phyloP scores from a whole-genome alignment of 1,284 basidiomycete species.

The Stereum hirsutum region DNA sequence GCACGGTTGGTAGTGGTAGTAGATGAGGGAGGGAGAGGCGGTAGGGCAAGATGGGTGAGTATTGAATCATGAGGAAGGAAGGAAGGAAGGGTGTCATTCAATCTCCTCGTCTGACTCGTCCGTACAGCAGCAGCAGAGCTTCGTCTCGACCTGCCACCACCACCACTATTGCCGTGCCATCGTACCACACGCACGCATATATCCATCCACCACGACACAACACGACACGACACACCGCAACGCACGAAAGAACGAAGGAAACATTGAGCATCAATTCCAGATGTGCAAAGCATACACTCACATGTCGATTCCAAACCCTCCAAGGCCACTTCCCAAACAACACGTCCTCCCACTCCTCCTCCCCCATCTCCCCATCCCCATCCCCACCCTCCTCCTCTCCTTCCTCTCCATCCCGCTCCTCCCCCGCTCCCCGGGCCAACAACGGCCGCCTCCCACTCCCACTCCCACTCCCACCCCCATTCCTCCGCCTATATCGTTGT shows the following conservation, averaged over 20 bases:
- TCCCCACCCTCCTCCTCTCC: constrained; percentile 12
- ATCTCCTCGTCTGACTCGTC: constrained; percentile 27
- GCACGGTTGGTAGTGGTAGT: too few species aligned
- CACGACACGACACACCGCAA: not conserved
- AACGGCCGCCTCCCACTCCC: constrained; percentile 3
- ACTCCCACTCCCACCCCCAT: not conserved
- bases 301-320: constrained; percentile 56
- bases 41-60: too few species aligned
- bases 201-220: not conserved
- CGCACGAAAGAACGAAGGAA: constrained; percentile 6
- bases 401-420: not conserved
- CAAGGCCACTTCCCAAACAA: constrained; percentile 61
- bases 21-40: too few species aligned
- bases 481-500: too few species aligned
- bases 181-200: not conserved
- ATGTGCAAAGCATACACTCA: constrained; percentile 26
- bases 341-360: constrained; percentile 26
- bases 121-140: constrained; percentile 43
- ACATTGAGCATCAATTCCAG: constrained; percentile 6
- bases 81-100: constrained; percentile 9
- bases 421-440: not conserved
- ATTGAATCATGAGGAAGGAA: not conserved
- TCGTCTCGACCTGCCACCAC: constrained; percentile 63
- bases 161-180: constrained; percentile 55
- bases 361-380: constrained; percentile 22